phyloP scores from a whole-genome alignment of 2,329 filamentous ascomycete species.

The Botrytis cinerea region DNA sequence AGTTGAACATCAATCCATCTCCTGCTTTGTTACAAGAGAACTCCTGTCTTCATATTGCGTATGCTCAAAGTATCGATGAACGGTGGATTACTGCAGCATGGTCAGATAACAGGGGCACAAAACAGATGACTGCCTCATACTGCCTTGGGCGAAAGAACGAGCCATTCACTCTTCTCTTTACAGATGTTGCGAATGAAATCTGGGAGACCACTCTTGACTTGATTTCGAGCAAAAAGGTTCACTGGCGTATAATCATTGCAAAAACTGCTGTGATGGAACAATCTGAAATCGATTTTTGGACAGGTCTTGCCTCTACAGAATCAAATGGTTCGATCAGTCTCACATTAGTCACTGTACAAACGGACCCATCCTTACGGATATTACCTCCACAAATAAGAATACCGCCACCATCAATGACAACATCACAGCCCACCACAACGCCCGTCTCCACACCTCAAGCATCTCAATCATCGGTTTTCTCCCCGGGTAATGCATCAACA shows the following conservation, averaged over 20 bases:
- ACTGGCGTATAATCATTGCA: conserved; percentile 76
- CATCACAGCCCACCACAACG: conserved; percentile 52
- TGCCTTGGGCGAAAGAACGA: conserved; percentile 64
- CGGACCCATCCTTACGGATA: conserved; percentile 63
- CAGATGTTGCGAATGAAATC: conserved; percentile 70
- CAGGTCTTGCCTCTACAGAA: conserved; percentile 54
- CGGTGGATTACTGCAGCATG: conserved; percentile 79
- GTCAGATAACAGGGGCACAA: conserved; percentile 75
- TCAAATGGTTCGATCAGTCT: conserved; percentile 53
- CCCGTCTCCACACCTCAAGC: conserved; percentile 67
- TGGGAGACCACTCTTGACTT: conserved; percentile 78
- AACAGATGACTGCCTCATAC: conserved; percentile 73
- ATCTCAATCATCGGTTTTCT: conserved; percentile 52
- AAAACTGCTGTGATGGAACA: conserved; percentile 69
- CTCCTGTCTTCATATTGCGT: conserved; percentile 77
- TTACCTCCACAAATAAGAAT: conserved; percentile 57
- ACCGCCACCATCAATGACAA: conserved; percentile 46
- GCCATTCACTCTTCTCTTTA: conserved; percentile 54
- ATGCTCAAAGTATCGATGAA: conserved; percentile 72
- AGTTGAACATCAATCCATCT: conserved; percentile 66
- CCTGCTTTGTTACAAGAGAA: conserved; percentile 76
- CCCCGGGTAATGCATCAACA: conserved; percentile 54
- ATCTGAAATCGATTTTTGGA: conserved; percentile 64
- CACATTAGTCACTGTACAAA: conserved; percentile 65
- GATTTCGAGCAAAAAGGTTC: conserved; percentile 67